phyloP scores from a whole-genome alignment of 192 early-diverging fungal species.

The Cladochytrium replicatum region DNA sequence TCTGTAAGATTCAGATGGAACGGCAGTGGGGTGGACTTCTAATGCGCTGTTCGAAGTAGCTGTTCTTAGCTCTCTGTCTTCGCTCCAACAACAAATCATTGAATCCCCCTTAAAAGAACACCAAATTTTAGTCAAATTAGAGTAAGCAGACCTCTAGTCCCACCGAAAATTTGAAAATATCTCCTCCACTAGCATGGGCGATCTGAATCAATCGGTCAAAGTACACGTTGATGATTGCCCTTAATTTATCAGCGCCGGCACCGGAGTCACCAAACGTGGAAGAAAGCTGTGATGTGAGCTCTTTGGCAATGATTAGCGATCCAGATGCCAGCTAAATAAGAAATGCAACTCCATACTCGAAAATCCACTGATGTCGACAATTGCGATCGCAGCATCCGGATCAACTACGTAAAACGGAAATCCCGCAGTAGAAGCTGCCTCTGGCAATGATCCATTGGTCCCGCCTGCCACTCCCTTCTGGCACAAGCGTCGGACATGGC shows the following conservation, averaged over 20 bases:
- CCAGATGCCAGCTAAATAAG: neutral
- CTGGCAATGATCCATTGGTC: too few species aligned
- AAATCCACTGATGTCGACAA: neutral
- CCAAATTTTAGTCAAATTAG: neutral
- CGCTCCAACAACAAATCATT: slow-evolving; percentile 2
- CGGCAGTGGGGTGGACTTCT: too few species aligned
- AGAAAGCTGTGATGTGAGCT: slow-evolving; percentile 1
- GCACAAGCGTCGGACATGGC: too few species aligned
- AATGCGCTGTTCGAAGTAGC: too few species aligned
- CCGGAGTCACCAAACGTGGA: neutral
- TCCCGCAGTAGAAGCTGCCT: too few species aligned
- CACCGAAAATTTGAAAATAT: slow-evolving; percentile 7
- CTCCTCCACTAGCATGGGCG: neutral
- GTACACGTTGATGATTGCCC: neutral
- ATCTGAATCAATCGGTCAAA: slow-evolving; percentile 2
- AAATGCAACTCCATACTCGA: neutral
- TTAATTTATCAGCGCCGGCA: neutral
- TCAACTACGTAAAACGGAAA: slow-evolving; percentile 1
- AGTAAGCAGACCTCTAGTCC: neutral
- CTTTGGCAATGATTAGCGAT: neutral
- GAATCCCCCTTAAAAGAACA: slow-evolving; percentile 2
- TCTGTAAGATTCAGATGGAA: too few species aligned
- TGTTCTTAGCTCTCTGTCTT: too few species aligned
- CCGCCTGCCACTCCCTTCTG: too few species aligned
- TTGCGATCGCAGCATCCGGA: neutral